Percentiles rank a stretch among this genome's conserved stretches.
Conservation (phyloP, 352 stramenopile species). For the Elongisporangium prolatum region DNA sequence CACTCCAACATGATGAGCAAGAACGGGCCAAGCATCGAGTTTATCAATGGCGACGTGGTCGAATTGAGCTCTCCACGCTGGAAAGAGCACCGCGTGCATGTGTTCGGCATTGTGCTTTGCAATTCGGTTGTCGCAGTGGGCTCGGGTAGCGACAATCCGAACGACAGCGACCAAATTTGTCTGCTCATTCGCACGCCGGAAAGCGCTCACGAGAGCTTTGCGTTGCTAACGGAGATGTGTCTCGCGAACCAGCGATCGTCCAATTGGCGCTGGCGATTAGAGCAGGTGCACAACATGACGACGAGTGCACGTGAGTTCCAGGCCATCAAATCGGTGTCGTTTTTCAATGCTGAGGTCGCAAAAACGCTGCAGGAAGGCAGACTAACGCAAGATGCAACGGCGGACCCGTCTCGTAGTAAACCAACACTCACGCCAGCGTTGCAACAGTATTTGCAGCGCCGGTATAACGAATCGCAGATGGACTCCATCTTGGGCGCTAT, state of each 20-base stretch:
- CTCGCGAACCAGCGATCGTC: conserved; percentile 51
- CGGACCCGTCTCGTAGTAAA: conserved; percentile 1
- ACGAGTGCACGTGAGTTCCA: conserved; percentile 81
- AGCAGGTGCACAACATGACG: conserved; percentile 69
- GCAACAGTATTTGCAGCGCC: conserved; percentile 36
- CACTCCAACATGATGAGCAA: conserved; percentile 16
- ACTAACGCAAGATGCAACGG: conserved; percentile 6
- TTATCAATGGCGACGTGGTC: conserved; percentile 60
- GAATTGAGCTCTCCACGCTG: conserved; percentile 51
- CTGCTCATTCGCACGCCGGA: conserved; percentile 45
- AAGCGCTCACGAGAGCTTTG: conserved; percentile 27
- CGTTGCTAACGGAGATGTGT: conserved; percentile 56
- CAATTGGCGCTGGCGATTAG: conserved; percentile 60
- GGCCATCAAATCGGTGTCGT: conserved; percentile 57
- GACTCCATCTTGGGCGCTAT: conserved; percentile 65
- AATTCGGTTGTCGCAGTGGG: conserved; percentile 57
- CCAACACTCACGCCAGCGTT: conserved; percentile 38
- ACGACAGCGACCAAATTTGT: conserved; percentile 48
- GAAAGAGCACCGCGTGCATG: conserved; percentile 47
- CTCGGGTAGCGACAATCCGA: conserved; percentile 4
- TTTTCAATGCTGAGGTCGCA: conserved; percentile 46
- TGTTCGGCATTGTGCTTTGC: conserved; percentile 67
- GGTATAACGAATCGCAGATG: conserved; percentile 77
- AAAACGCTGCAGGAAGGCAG: conserved; percentile 44
- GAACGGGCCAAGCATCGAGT: conserved; percentile 25